A percentile compares a stretch with the other conserved stretches of the same genome.
These are phyloP conservation scores for Rhizopus stolonifer DNA, from an alignment of 371 early-diverging fungal species.

Conservation along the genomic window DNA sequence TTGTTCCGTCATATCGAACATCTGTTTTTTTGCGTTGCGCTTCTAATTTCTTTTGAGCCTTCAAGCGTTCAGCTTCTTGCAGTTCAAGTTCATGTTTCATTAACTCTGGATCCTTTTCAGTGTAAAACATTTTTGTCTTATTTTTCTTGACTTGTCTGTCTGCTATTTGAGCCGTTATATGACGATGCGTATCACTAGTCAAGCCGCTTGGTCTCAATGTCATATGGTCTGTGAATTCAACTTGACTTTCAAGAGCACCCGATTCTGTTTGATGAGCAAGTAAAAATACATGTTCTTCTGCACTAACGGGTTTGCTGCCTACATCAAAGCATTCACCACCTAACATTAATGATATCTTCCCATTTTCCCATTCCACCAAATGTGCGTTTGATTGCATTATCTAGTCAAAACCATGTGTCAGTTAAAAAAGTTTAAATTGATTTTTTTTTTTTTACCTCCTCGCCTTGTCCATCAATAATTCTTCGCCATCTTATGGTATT, in stretches of 20 bases:
- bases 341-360: slow-evolving; percentile 68
- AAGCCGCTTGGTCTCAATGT: slow-evolving; percentile 68
- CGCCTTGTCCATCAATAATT: slow-evolving; percentile 34
- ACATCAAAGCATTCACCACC: slow-evolving; percentile 81
- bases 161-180: slow-evolving; percentile 65
- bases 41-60: slow-evolving; percentile 45
- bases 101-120: slow-evolving; percentile 58
- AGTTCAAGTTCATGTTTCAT: slow-evolving; percentile 40
- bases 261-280: slow-evolving; percentile 62
- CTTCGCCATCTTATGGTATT: slow-evolving; percentile 81
- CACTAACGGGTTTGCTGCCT: slow-evolving; percentile 46
- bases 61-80: slow-evolving; percentile 45
- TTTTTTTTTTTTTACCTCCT: slow-evolving; percentile 29
- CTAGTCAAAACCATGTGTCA: slow-evolving; percentile 22
- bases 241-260: slow-evolving; percentile 69
- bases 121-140: slow-evolving; percentile 68
- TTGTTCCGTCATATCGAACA: slow-evolving; percentile 20
- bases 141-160: slow-evolving; percentile 62
- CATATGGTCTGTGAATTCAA: slow-evolving; percentile 64
- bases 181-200: slow-evolving; percentile 62
- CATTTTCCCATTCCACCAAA: slow-evolving; percentile 85
- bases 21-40: slow-evolving; percentile 40
- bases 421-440: slow-evolving; percentile 9
- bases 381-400: slow-evolving; percentile 75
- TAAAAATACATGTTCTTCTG: slow-evolving; percentile 66